phyloP scores from a whole-genome alignment of 1,284 basidiomycete species.

The Boletus sp. region DNA sequence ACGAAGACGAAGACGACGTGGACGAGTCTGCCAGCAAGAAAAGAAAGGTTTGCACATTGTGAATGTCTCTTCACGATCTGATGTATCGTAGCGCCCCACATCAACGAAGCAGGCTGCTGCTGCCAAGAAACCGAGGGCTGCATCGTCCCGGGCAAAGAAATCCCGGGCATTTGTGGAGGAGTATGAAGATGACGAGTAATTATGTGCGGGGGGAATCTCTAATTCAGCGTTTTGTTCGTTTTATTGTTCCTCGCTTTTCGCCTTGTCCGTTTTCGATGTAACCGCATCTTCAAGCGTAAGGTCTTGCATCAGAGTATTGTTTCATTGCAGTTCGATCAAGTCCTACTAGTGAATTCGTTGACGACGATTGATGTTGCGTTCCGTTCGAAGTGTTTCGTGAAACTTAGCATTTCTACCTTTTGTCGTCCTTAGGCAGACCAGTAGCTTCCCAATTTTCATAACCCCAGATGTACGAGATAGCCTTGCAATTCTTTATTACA shows the following conservation, averaged over 20 bases:
- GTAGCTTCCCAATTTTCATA: neutral
- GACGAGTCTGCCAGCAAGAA: slow-evolving; percentile 28
- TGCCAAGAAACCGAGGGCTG: slow-evolving; percentile 25
- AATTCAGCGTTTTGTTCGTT: slow-evolving; percentile 5
- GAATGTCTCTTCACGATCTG: slow-evolving; percentile 9
- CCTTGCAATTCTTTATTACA: neutral
- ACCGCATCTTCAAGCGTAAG: slow-evolving; percentile 2
- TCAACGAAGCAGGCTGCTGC: slow-evolving; percentile 24
- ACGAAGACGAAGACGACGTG: slow-evolving; percentile 27
- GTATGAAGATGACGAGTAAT: slow-evolving; percentile 32
- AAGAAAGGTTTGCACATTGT: slow-evolving; percentile 27
- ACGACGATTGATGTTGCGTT: too few species aligned
- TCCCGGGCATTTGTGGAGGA: slow-evolving; percentile 29
- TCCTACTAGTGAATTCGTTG: too few species aligned
- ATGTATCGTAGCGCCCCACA: slow-evolving; percentile 24
- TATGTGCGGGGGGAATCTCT: neutral
- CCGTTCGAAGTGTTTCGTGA: too few species aligned
- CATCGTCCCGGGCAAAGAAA: slow-evolving; percentile 30
- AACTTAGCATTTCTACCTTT: too few species aligned
- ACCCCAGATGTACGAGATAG: too few species aligned
- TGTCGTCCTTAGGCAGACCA: too few species aligned
- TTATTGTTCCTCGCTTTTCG: neutral
- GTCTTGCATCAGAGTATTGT: slow-evolving; percentile 4
- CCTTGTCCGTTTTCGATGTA: slow-evolving; percentile 3
- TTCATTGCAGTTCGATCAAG: slow-evolving; percentile 7